Base-by-base conservation (phyloP, 2,329 filamentous ascomycete species). In the Talaromyces sp. region DNA sequence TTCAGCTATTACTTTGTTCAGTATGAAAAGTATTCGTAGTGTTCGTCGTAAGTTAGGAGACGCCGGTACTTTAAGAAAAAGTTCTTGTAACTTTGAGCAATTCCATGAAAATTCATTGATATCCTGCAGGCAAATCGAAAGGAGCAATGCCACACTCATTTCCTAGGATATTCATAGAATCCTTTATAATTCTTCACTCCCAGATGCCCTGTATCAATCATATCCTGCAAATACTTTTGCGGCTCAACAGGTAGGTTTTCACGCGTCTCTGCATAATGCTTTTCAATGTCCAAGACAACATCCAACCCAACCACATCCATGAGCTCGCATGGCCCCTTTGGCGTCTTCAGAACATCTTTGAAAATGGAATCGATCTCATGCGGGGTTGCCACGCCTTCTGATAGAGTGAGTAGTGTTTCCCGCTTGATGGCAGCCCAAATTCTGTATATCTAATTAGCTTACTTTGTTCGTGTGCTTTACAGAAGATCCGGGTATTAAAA, bases 381-480 rank as follows among this genome's bases (percentile, higher is more conserved):
- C 0, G 75, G 74, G 0, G 66, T 66, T 24, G 66, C 68, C 7
- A 77, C 70, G 0, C 72, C 74, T 55, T 77, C 74, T 0, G 69
- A 62, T 9, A 75, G 62, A 3, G 71, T 64, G 14, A 70, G 64
- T 9, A 78, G 68, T 5, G 71, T 67, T 67, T 78, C 75, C n/a
- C 75, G 68, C 61, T 78, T 78, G 51, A 78, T 74, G 19, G 74
- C 74, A 2, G 74, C 74, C 75, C 75, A 77, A 50, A 77, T 72
- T n/a, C 72, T 74, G 62, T 24, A 17, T 26, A 43, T 2, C n/a
- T n/a, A n/a, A 53, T 21, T 24, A 46, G 21, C 9, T 46, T 24
- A 12, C 9, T 46, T n/a, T 38, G 4, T 53, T 58, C 8, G 43
- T 41, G 8, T 14, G 12, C 43, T n/a, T 24, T 3, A 8, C 3